Base-by-base conservation (phyloP, 208 protist species). In the Crithidia expoeki region DNA sequence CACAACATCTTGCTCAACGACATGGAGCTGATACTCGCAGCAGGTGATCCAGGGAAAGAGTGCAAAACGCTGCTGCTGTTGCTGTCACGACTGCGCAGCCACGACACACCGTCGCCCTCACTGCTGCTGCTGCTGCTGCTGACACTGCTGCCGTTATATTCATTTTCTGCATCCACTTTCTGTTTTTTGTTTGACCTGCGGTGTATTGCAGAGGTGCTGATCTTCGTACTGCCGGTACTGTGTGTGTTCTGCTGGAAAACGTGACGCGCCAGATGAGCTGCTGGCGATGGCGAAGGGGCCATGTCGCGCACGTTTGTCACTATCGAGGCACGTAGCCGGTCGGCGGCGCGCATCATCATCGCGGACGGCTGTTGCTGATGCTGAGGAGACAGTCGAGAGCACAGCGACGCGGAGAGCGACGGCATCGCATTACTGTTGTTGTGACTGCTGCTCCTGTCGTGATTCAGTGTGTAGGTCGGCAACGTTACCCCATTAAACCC, bases 301-400 rank as follows among this genome's bases (percentile, higher is more conserved):
- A 34, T 17, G 30, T 55, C 44, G 19, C 47, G 46, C 21, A 19
- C 46, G 1, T 6, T 10, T 5, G 32, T 34, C 33, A 69, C 44
- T 38, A 68, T 68, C 19, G 53, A 40, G 9, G 46, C 60, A 32
- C 61, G 34, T 19, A 64, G 51, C 10, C 38, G 70, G 38, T 75
- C 70, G 3, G 61, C 61, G 16, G 70, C 61, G 4, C 62, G 70
- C 70, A 58, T 27, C 62, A 69, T 76, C 62, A 70, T 66, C 6
- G 38, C 34, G 0, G 70, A 76, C 4, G 27, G 55, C 3, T 68
- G 70, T 28, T 36, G 70, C 53, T 25, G 62, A 30, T 58, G 63
- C 27, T 51, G 60, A 17, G 40, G 17, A 0, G 70, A 62, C 23
- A 57, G 53, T 6, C 70, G 61, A 28, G 70, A 75, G 62, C 38